A percentile compares a stretch with the other conserved stretches of the same genome.
These are phyloP conservation scores for Colletotrichum aenigma DNA, from an alignment of 2,329 filamentous ascomycete species.

Conservation along the genomic window DNA sequence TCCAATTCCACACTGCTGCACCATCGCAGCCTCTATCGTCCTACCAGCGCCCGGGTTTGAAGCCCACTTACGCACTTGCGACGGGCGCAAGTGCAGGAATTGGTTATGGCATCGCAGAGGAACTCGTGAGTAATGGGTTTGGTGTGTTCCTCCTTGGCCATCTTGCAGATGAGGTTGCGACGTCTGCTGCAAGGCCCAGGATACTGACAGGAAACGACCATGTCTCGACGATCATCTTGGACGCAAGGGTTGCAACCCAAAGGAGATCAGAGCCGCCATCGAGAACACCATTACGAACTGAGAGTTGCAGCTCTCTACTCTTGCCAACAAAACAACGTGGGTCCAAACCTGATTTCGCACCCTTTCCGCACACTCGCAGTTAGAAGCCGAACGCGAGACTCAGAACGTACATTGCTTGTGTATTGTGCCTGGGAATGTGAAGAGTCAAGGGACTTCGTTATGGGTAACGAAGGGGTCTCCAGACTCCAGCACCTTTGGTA, in stretches of 20 bases:
- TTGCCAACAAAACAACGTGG: background rate
- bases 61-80: background rate
- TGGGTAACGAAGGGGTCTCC: too few relatives aligned
- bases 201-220: background rate
- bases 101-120: background rate
- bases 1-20: background rate
- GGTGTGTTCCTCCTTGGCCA: background rate
- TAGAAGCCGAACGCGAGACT: background rate
- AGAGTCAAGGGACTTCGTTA: background rate
- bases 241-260: background rate
- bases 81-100: background rate
- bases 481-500: constrained; percentile 1
- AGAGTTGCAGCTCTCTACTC: background rate
- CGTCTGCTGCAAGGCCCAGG: background rate
- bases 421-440: background rate
- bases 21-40: background rate
- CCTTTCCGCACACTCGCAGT: background rate
- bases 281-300: background rate
- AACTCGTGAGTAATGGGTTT: background rate
- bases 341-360: background rate
- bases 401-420: constrained; percentile 1
- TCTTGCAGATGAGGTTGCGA: background rate
- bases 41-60: background rate
- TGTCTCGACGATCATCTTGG: background rate
- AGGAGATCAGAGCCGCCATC: background rate